Base-by-base conservation (phyloP, 495 filamentous ascomycete species). In the Aspergillus coremiiformis region DNA sequence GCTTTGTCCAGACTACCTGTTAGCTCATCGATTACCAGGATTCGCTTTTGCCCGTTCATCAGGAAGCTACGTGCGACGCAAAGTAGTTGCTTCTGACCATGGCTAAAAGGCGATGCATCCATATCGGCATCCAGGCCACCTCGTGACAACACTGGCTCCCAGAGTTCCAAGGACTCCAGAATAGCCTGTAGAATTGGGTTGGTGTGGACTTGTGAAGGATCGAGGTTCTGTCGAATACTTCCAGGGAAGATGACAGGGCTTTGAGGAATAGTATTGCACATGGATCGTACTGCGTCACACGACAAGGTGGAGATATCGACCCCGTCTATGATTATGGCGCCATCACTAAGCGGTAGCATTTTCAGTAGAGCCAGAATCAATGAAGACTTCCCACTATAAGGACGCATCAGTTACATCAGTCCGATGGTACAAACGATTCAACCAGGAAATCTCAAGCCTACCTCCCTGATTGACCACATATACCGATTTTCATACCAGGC, bases 351-450 rank as follows among this genome's bases (percentile, higher is more conserved):
- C 14, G 67, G 57, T 11, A 74, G 41, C 61, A 76, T 63, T 11
- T 62, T 57, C 39, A 77, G 69, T 14, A 76, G 64, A 8, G 65
- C 61, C 24, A 73, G 54, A 20, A 69, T 41, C 21, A 73, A 19
- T 30, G 74, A 60, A 27, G 59, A 55, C 24, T 70, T 67, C 15
- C 70, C 70, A 63, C 71, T 66, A 32, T 12, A 12, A 32, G 5
- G 7, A 32, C 9, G 24, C 24, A 9, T 27, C 24, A 27, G 24
- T 27, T 9, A 27, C 9, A 4, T 27, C 9, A 4, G 24, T 27
- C 24, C 4, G 24, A 4, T 4, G 4, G 24, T 4, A 27, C 24
- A 27, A 9, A 27, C 4, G 24, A 9, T 27, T 27, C 24, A 9
- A 27, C 4, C 24, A 27, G 9, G 24, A 9, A 9, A 27, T 27